Evolutionary conservation across 352 stramenopile species (phyloP).

Genomic region (Phytophthora cajani): DNA sequence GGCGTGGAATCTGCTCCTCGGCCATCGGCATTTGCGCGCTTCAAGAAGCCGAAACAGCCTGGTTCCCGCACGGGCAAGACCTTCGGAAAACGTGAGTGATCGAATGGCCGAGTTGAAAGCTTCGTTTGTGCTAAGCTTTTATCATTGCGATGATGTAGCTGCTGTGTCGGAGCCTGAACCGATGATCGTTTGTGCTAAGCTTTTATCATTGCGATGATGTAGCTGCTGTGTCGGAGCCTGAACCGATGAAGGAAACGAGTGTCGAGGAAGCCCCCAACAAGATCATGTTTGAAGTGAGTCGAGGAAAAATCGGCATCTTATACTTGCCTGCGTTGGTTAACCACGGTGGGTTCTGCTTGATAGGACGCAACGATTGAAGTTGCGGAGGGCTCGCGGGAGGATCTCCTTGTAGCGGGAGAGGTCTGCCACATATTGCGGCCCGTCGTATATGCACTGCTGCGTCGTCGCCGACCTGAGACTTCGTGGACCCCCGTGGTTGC

Average conservation of each 20-base stretch:
- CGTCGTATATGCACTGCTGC: conserved; percentile 74
- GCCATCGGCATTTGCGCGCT: conserved; percentile 62
- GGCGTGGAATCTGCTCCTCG: conserved; percentile 53
- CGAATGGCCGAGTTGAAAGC: conserved; percentile 1
- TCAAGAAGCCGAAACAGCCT: conserved; percentile 68
- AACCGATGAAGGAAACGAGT: conserved; percentile 31
- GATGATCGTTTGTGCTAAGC: conserved; percentile 2
- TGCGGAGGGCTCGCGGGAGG: conserved; percentile 40
- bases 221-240: conserved; percentile 36
- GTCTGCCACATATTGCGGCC: conserved; percentile 82
- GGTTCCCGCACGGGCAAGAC: conserved; percentile 75
- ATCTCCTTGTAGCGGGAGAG: conserved; percentile 69
- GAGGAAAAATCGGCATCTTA: neutral
- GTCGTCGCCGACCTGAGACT: conserved; percentile 54
- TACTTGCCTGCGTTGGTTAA: neutral
- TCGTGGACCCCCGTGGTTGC: conserved; percentile 70
- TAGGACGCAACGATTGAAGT: conserved; percentile 63
- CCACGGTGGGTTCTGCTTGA: neutral
- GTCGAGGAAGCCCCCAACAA: conserved; percentile 39
- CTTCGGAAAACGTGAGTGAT: conserved; percentile 55
- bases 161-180: conserved; percentile 34
- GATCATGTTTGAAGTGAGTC: conserved; percentile 62
- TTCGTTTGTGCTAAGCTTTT: conserved; percentile 1
- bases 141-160: conserved; percentile 7
- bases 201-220: neutral